Evolutionary conservation across 768 basidiomycete species (phyloP), one percentile per base, ranked within the genome.

Genomic region (Suillus lakei): DNA sequence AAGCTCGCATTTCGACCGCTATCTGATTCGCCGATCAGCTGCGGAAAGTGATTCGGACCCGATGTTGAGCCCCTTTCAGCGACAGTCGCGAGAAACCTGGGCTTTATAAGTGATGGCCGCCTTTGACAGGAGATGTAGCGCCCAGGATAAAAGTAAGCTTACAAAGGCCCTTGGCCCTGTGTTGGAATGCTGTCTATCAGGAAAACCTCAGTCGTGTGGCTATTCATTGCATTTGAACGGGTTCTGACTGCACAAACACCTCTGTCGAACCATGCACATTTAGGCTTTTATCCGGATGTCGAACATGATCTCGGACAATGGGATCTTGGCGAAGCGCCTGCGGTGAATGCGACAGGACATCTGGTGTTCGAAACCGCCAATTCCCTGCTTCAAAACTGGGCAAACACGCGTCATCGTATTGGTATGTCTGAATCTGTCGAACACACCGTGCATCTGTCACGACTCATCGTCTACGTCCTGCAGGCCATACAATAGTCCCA

Each of bases 341-440:
- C 67, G 44, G 69, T 70, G 26, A 74, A 78, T 58, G 67, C 69
- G 21, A 79, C 80, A 4, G 65, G 70, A 21, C 71, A 78, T 60
- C 68, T 80, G 39, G 68, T 81, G 15, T 82, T 81, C 56, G 75
- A 78, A 43, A 73, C n/a, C 75, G 3, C 80, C 12, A 68, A 69
- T 50, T 73, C 76, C 5, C 65, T 80, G 6, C 72, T 82, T 15
- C 81, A 82, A 54, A 73, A 76, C 30, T 81, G 79, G 79, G 73
- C 79, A 3, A 81, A 81, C 62, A 78, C 77, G 1, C 71, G 76
- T 15, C 74, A 74, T 60, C 74, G 76, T 18, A 78, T 78, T 67
- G 78, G 78, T 73, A 28, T 6, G 38, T 59, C 21, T n/a, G 10
- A 26, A 39, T 5, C 21, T 12, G 10, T 18, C 4, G 18, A 26